Evolutionary conservation across 768 basidiomycete species (phyloP).

Genomic region (Rhodotorula taiwanensis): DNA sequence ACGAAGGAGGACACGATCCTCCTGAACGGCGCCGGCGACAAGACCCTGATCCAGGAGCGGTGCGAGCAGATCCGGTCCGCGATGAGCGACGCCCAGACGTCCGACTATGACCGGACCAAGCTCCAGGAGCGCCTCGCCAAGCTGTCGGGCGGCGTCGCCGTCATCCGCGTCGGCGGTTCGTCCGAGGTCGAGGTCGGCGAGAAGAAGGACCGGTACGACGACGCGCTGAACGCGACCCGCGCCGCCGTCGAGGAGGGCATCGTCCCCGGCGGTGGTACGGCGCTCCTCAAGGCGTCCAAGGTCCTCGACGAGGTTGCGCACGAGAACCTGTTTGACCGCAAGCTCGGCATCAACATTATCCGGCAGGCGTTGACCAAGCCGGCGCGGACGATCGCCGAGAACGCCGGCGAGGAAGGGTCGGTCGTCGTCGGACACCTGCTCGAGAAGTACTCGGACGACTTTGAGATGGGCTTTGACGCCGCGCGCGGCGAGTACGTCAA

Average conservation of each 20-base stretch:
- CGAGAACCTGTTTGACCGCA: slow-evolving; percentile 84
- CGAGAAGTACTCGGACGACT: slow-evolving; percentile 58
- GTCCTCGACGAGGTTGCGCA: slow-evolving; percentile 68
- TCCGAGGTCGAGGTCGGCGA: slow-evolving; percentile 94
- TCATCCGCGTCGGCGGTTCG: slow-evolving; percentile 93
- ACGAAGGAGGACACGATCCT: slow-evolving; percentile 98
- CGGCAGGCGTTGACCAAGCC: slow-evolving; percentile 73
- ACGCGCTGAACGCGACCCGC: slow-evolving; percentile 57
- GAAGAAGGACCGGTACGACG: slow-evolving; percentile 99
- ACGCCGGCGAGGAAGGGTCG: slow-evolving; percentile 87
- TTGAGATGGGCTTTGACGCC: slow-evolving; percentile 88
- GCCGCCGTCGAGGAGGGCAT: slow-evolving; percentile 98
- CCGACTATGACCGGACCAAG: slow-evolving; percentile 89
- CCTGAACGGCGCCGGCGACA: slow-evolving; percentile 86
- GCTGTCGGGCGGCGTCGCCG: slow-evolving; percentile 89
- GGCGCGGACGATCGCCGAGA: slow-evolving; percentile 77
- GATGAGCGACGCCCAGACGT: slow-evolving; percentile 72
- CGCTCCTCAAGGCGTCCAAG: slow-evolving; percentile 62
- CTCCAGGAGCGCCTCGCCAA: slow-evolving; percentile 96
- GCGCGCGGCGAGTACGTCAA: slow-evolving; percentile 72
- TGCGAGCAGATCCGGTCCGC: slow-evolving; percentile 91
- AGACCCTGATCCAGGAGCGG: slow-evolving; percentile 79
- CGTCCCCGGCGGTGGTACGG: slow-evolving; percentile 91
- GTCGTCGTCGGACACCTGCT: slow-evolving; percentile 87
- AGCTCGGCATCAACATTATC: slow-evolving; percentile 68